Base-by-base conservation (phyloP, 176 grass and related monocot species). In the Guadua angustifolia region DNA sequence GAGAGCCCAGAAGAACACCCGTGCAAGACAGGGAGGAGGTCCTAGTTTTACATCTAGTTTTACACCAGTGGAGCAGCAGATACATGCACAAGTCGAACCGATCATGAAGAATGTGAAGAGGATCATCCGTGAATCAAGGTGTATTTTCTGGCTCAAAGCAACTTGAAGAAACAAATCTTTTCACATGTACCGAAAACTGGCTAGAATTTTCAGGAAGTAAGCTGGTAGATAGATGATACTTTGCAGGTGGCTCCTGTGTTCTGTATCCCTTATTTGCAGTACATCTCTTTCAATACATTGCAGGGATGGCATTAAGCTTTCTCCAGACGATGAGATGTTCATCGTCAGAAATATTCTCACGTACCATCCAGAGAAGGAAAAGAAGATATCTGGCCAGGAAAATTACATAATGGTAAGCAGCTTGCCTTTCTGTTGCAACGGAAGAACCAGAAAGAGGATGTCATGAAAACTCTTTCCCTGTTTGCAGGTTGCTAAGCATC, bases 281-380 rank as follows among this genome's bases (percentile, higher is more conserved):
- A 42, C 62, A 70, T 67, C 15, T 79, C 0, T 55, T 66, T 66
- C 49, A 47, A 56, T 73, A 65, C 15, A 84, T 66, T 73, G 19
- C 75, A 88, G 87, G 22, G 62, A 85, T 45, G 44, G 83, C 7
- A 46, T 65, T 43, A 85, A 82, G 72, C 77, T 89, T 85, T 70
- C 78, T 71, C 43, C 3, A 25, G 64, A 81, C 7, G 64, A 85
- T 15, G 82, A 89, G 77, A 81, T 0, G 63, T 89, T 81, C 53
- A 62, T 89, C 6, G 44, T 89, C 36, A 69, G 22, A 52, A 70
- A 85, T 44, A 33, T 82, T 86, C 88, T 89, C 44, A 71, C 19
- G 45, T 89, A 89, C 88, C 88, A 89, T 71, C 88, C 88, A 26
- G 88, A 89, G 78, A 89, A 71, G 83, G 71, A 89, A 75, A 82